Base-by-base conservation (phyloP, 805 yeast genomes). In the Lachancea lanzarotensis region DNA sequence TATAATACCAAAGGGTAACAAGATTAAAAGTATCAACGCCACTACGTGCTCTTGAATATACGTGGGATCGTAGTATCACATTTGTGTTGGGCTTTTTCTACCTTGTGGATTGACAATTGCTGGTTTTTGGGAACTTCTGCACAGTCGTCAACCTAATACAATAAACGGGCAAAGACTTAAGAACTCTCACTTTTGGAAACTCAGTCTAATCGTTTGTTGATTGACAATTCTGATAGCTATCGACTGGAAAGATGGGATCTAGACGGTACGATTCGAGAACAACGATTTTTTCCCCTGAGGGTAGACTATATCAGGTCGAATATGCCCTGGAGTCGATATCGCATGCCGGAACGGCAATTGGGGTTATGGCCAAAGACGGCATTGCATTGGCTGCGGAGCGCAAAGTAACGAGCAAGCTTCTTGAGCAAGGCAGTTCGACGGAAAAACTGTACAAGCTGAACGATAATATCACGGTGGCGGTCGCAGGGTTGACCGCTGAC, bases 261-360 rank as follows among this genome's bases (percentile, higher is more conserved):
- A 84, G 98, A 84, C 82, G 99, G 78, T 93, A 93, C 88, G 99
- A 93, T 70, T 84, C 96, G 50, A 81, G 99, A 76, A 93, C 99
- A 42, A 93, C 98, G 3, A 95, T 93, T 60, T 93, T 93, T 71
- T 91, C 98, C 33, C 99, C 99, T 9, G 99, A 93, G 66, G 99
- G 99, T 33, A 80, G 98, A 68, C 75, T 93, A 46, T 93, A 93
- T 69, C 99, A 93, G 70, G 89, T 89, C 17, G 98, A 93, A 68
- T 93, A 93, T 59, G 98, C 98, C 3, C 79, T 89, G 62, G 98
- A 93, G 66, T 97, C 97, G 50, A 82, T 91, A 57, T 90, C 98
- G 33, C 98, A 91, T 62, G 97, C 95, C 25, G 98, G 95, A 67
- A 91, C 98, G 40, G 88, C 96, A 11, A 88, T 96, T 45, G 95